Evolutionary conservation across 2,329 filamentous ascomycete genomes (phyloP).

Genomic region (Paecilomyces formosus): DNA sequence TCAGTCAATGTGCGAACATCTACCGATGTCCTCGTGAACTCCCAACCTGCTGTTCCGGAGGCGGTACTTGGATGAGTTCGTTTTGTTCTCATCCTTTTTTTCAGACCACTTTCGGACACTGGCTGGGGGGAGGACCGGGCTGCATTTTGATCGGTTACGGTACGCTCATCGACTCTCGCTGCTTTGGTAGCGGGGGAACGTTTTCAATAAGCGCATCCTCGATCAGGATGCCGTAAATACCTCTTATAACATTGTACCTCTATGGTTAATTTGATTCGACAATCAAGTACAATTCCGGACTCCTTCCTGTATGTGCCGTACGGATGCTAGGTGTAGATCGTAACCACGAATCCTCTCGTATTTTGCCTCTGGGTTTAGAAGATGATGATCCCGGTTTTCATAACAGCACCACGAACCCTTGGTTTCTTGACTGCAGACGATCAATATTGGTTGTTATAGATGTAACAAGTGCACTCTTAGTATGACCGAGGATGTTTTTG

Average conservation of each 20-base stretch:
- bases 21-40: conserved; percentile 31
- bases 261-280: neutral
- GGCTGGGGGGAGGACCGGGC: conserved; percentile 22
- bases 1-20: conserved; percentile 95
- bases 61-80: conserved; percentile 16
- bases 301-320: too few species aligned
- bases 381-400: neutral
- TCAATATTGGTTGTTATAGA: too few species aligned
- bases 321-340: too few species aligned
- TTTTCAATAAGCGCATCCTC: neutral
- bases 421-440: too few species aligned
- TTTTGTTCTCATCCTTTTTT: conserved; percentile 23
- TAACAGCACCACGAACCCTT: too few species aligned
- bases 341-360: neutral
- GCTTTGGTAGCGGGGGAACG: neutral
- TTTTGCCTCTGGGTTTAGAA: neutral
- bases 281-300: neutral
- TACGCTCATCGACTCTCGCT: conserved; percentile 4
- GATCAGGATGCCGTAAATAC: neutral
- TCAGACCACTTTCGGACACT: conserved; percentile 15
- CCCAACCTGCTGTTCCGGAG: conserved; percentile 18
- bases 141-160: conserved; percentile 14
- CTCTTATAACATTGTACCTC: neutral
- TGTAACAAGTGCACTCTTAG: too few species aligned
- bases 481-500: too few species aligned